Percentiles rank a stretch among this genome's conserved stretches.
phyloP scores from a whole-genome alignment of 1,284 basidiomycete species.

The Erythrobasidium hasegawianum region DNA sequence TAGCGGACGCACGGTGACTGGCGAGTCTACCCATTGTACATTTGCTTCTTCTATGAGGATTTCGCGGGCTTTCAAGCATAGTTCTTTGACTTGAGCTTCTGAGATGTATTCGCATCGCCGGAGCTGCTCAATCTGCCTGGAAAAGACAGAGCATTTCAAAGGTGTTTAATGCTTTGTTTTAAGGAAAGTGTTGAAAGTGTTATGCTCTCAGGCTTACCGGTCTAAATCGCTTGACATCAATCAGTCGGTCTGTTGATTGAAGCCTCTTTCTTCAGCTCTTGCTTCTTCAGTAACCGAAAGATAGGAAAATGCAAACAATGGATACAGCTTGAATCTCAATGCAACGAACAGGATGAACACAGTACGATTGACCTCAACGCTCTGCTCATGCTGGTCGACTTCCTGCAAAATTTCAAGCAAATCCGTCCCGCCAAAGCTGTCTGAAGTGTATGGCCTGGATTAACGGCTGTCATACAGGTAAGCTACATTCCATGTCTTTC shows the following conservation, averaged over 20 bases:
- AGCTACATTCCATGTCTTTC: not conserved
- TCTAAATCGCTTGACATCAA: conserved; percentile 35
- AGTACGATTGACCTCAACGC: too few relatives aligned
- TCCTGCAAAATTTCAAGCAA: too few relatives aligned
- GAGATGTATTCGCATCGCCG: conserved; percentile 87
- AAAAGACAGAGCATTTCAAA: not conserved
- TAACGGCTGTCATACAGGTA: conserved; percentile 2
- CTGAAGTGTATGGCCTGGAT: not conserved
- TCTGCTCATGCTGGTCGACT: not conserved
- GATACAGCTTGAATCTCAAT: too few relatives aligned
- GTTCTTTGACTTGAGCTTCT: conserved; percentile 83
- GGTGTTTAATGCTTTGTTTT: not conserved
- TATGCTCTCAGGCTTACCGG: conserved; percentile 19
- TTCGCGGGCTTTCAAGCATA: conserved; percentile 92
- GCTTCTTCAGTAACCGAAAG: not conserved
- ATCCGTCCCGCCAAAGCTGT: not conserved
- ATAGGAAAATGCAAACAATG: not conserved
- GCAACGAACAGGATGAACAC: too few relatives aligned
- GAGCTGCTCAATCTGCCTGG: conserved; percentile 60
- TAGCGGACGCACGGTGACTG: conserved; percentile 71
- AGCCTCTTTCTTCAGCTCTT: conserved; percentile 7
- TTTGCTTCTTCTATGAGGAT: conserved; percentile 97
- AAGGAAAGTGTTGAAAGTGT: not conserved
- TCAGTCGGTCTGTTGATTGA: not conserved
- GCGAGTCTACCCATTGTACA: conserved; percentile 91